phyloP scores from a whole-genome alignment of 148 eudicot species.

The Silene latifolia region DNA sequence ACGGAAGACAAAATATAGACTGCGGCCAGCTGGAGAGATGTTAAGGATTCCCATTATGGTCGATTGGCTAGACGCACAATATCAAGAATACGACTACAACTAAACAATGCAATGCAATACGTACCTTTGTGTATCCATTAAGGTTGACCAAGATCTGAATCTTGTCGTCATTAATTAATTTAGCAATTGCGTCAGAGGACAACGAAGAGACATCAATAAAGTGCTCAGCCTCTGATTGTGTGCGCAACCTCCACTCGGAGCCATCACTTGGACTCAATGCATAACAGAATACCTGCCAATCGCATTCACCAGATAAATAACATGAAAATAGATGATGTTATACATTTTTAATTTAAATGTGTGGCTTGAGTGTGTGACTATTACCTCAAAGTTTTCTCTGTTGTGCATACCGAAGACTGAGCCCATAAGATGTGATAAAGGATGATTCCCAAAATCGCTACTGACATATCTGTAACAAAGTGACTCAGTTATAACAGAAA shows the following conservation, averaged over 20 bases:
- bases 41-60: not conserved
- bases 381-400: slow-evolving; percentile 77
- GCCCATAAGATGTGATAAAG: slow-evolving; percentile 96
- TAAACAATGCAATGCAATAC: slow-evolving; percentile 30
- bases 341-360: not conserved
- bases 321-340: not conserved
- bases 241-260: slow-evolving; percentile 87
- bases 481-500: slow-evolving; percentile 4
- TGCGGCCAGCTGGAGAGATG: not conserved
- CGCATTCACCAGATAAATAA: not conserved
- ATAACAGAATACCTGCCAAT: slow-evolving; percentile 81
- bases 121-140: slow-evolving; percentile 99
- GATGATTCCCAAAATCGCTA: slow-evolving; percentile 99
- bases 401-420: slow-evolving; percentile 98
- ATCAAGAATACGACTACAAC: not conserved
- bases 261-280: slow-evolving; percentile 95
- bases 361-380: not conserved
- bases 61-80: not conserved
- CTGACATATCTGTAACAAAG: slow-evolving; percentile 77
- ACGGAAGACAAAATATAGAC: not conserved
- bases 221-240: slow-evolving; percentile 85
- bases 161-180: slow-evolving; percentile 73
- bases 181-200: slow-evolving; percentile 85
- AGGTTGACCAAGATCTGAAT: slow-evolving; percentile 91
- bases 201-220: slow-evolving; percentile 81